A percentile compares a stretch with the other conserved stretches of the same genome.
Evolutionary conservation across 2,329 filamentous ascomycete genomes (phyloP).

Genomic region (Beauveria varroae): DNA sequence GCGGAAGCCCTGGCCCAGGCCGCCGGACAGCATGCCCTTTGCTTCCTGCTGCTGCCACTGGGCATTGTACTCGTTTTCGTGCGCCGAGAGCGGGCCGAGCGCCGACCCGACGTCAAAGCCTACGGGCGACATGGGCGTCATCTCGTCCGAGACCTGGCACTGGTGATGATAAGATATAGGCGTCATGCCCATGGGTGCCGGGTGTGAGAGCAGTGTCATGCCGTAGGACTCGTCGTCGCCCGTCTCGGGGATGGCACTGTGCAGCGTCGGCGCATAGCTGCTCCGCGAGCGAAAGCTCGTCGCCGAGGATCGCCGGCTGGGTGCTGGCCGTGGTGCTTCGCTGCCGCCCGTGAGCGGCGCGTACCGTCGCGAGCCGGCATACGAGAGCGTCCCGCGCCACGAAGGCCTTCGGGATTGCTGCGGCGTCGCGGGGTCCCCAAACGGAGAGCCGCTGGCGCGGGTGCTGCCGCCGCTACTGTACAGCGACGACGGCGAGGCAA

Average conservation of each 20-base stretch:
- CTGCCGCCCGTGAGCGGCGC: background rate
- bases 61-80: slow-evolving; percentile 38
- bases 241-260: slow-evolving; percentile 20
- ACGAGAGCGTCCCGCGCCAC: slow-evolving; percentile 7
- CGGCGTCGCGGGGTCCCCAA: background rate
- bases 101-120: slow-evolving; percentile 39
- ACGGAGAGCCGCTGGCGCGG: background rate
- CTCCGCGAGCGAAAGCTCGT: slow-evolving; percentile 18
- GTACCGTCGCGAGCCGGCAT: slow-evolving; percentile 1
- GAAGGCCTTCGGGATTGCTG: background rate
- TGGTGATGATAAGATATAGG: slow-evolving; percentile 21
- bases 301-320: slow-evolving; percentile 16
- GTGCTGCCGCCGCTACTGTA: slow-evolving; percentile 21
- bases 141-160: slow-evolving; percentile 15
- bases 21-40: slow-evolving; percentile 48
- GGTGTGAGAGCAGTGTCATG: slow-evolving; percentile 34
- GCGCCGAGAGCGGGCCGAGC: slow-evolving; percentile 36
- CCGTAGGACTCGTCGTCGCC: slow-evolving; percentile 35
- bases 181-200: slow-evolving; percentile 32
- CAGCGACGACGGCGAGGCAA: slow-evolving; percentile 34
- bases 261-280: slow-evolving; percentile 18
- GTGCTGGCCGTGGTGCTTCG: background rate
- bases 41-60: slow-evolving; percentile 46
- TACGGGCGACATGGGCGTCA: slow-evolving; percentile 18
- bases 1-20: slow-evolving; percentile 46